Evolutionary conservation across 2,329 filamentous ascomycete species (phyloP).

Genomic region (Botryotinia globosa): DNA sequence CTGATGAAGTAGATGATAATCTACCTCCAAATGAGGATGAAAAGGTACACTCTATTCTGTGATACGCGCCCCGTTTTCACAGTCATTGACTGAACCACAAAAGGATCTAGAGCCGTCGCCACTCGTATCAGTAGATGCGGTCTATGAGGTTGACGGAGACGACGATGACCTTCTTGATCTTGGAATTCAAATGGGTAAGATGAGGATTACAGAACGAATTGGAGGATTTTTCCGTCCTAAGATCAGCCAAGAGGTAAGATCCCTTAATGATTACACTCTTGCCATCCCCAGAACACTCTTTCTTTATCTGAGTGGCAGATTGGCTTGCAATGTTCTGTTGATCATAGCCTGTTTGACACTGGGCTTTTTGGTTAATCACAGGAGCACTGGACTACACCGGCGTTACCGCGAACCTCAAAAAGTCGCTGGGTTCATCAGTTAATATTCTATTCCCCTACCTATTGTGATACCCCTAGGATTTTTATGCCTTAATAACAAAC

Average conservation of each 20-base stretch:
- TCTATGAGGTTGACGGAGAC: conserved; percentile 63
- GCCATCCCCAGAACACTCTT: not conserved
- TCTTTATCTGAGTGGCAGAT: not conserved
- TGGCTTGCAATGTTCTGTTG: conserved; percentile 26
- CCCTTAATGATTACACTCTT: conserved; percentile 36
- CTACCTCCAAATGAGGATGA: conserved; percentile 50
- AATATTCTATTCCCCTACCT: no score
- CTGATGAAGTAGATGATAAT: conserved; percentile 50
- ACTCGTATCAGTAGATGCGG: conserved; percentile 61
- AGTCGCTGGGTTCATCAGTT: not conserved
- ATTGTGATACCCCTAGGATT: not conserved
- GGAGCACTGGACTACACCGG: not conserved
- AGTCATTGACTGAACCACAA: not conserved
- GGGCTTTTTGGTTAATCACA: not conserved
- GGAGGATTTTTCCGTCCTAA: conserved; percentile 70
- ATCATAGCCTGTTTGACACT: not conserved
- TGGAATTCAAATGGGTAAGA: conserved; percentile 67
- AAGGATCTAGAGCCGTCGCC: conserved; percentile 59
- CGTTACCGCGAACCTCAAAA: no score
- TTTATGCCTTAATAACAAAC: no score
- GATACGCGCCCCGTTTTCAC: not conserved
- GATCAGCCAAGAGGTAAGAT: conserved; percentile 64
- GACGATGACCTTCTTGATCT: conserved; percentile 69
- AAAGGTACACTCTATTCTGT: conserved; percentile 40
- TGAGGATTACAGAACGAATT: conserved; percentile 71